A percentile compares a stretch with the other conserved stretches of the same genome.
Evolutionary conservation across 352 stramenopile species (phyloP).

Genomic region (Globisporangium viniferum): DNA sequence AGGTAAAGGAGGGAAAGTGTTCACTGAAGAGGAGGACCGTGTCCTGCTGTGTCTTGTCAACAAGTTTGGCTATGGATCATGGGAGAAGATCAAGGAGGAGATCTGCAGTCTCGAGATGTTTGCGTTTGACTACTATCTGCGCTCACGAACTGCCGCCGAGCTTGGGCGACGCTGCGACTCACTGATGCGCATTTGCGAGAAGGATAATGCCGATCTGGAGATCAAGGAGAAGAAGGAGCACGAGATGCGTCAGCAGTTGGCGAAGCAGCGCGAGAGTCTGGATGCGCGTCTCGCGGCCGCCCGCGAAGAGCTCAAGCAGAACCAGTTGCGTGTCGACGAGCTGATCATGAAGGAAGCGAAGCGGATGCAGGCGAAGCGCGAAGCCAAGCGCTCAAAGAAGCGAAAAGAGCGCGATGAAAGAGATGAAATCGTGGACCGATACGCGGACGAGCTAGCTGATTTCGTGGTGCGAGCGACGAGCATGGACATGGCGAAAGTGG

Average conservation of each 20-base stretch:
- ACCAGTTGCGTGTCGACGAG: conserved; percentile 78
- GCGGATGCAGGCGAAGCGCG: conserved; percentile 77
- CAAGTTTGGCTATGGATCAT: conserved; percentile 95
- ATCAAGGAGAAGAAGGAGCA: conserved; percentile 76
- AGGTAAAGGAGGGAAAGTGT: conserved; percentile 90
- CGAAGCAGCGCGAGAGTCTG: conserved; percentile 69
- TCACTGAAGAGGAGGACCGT: conserved; percentile 97
- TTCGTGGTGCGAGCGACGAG: conserved; percentile 57
- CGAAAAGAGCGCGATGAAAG: conserved; percentile 69
- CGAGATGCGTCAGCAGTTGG: conserved; percentile 51
- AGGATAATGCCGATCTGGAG: conserved; percentile 88
- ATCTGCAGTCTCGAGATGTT: conserved; percentile 92
- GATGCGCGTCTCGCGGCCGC: conserved; percentile 59
- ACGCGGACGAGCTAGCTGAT: conserved; percentile 45
- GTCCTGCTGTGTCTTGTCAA: conserved; percentile 97
- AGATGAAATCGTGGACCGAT: conserved; percentile 62
- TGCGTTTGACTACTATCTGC: conserved; percentile 99
- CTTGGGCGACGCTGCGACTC: conserved; percentile 95
- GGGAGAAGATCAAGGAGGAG: conserved; percentile 96
- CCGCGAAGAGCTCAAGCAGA: conserved; percentile 67
- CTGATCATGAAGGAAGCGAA: conserved; percentile 88
- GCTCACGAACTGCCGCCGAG: conserved; percentile 93
- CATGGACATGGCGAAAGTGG: conserved; percentile 65
- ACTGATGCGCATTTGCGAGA: conserved; percentile 94
- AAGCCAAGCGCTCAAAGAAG: conserved; percentile 80